phyloP scores from a whole-genome alignment of 2,329 filamentous ascomycete genomes.

The Epichloe typhina region DNA sequence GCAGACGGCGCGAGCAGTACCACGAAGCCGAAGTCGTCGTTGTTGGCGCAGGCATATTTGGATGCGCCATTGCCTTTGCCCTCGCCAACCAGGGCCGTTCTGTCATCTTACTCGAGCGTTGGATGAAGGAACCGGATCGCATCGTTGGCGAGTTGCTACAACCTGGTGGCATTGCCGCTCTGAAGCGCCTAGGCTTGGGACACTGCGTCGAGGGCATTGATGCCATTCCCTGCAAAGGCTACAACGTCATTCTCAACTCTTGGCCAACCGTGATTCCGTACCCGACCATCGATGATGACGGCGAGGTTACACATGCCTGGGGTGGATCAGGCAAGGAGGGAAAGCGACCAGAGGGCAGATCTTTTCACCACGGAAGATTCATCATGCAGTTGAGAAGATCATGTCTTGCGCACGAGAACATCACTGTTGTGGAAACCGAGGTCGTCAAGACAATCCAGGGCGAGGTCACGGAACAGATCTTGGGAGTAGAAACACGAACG shows the following conservation, averaged over 20 bases:
- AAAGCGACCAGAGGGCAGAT: slow-evolving; percentile 51
- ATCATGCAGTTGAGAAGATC: slow-evolving; percentile 68
- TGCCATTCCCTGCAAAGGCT: slow-evolving; percentile 68
- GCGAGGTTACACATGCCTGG: slow-evolving; percentile 26
- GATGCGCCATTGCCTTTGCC: slow-evolving; percentile 73
- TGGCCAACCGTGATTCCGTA: slow-evolving; percentile 67
- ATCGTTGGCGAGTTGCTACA: slow-evolving; percentile 95
- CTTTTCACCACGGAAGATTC: slow-evolving; percentile 92
- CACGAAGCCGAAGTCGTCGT: slow-evolving; percentile 75
- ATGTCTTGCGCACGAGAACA: slow-evolving; percentile 63
- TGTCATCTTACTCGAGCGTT: slow-evolving; percentile 79
- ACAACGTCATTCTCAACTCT: slow-evolving; percentile 74
- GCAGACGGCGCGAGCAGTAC: slow-evolving; percentile 35
- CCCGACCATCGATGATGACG: slow-evolving; percentile 44
- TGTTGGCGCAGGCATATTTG: slow-evolving; percentile 81
- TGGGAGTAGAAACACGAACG: slow-evolving; percentile 70
- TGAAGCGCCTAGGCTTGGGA: slow-evolving; percentile 66
- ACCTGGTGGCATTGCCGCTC: slow-evolving; percentile 72
- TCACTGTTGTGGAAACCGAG: slow-evolving; percentile 84
- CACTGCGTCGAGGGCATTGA: slow-evolving; percentile 85
- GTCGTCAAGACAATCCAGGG: slow-evolving; percentile 63
- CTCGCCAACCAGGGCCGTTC: slow-evolving; percentile 82
- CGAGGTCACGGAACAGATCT: slow-evolving; percentile 53
- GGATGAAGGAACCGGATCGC: slow-evolving; percentile 81
- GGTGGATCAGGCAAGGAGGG: slow-evolving; percentile 19